Base-by-base conservation (phyloP, 2,329 filamentous ascomycete species). In the Hypoxylon sp. region DNA sequence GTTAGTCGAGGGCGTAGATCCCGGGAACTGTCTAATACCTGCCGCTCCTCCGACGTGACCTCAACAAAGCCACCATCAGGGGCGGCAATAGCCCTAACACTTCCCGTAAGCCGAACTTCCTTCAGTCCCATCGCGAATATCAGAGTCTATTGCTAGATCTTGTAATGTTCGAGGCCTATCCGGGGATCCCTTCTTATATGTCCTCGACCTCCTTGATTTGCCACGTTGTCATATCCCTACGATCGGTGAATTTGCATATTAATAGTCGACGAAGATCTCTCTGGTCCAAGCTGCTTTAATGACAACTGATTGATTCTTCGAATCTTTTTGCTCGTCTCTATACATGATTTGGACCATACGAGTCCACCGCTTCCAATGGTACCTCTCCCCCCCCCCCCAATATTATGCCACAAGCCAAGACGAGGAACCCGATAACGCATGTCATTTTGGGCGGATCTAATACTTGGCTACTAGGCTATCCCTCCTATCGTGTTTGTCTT, bases 21-120 rank as follows among this genome's bases (percentile, higher is more conserved):
- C 72, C 71, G 67, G 67, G 69, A 61, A 61, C 61, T 72, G 71
- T 68, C 69, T 68, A 70, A 63, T 63, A 66, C 57, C 64, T 69
- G 65, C 73, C 69, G 73, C 65, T 69, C 69, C 70, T 70, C 73
- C 69, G 71, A 70, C 68, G 55, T 65, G 62, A 70, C 69, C 67
- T 65, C 67, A 66, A 62, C 66, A 69, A 69, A 72, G 66, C 69
- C 72, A 70, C 71, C 51, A 52, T 56, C 58, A 60, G 59, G 55
- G 53, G 51, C 46, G 55, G 61, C 50, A 69, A 69, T 60, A 43
- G 13, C 53, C 53, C 56, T 58, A 63, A 34, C 50, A 30, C 36
- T 9, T 11, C 52, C 48, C 48, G 9, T 38, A 38, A 43, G 25
- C 38, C 38, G 10, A 56, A 4, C 48, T 21, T 56, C 28, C 4